Evolutionary conservation across 768 basidiomycete species (phyloP), one percentile per base, ranked within the genome.

Genomic region (Leccinum pellstonianum): DNA sequence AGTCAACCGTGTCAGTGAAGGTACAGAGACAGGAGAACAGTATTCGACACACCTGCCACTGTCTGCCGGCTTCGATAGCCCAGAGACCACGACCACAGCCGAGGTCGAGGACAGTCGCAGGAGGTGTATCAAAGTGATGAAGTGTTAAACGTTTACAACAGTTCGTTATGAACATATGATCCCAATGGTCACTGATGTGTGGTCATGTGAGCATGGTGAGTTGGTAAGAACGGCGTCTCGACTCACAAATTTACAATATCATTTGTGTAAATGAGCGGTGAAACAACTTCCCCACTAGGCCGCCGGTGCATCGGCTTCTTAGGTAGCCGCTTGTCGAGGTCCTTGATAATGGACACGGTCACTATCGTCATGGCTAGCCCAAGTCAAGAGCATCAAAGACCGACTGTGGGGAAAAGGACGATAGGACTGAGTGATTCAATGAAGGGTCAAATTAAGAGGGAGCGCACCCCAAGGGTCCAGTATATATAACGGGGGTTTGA

Each of bases 51-150:
- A 86, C 90, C 68, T 77, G 78, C 88, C 89, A 91, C 50, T 76
- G 73, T 64, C 79, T 83, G 3, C 85, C 88, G 5, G 87, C 87
- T 60, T 87, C 83, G 29, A 91, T 77, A 3, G 80, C 81, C 90
- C 90, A 92, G 54, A 80, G 79, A 1, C 90, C 90, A 49, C 77
- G 80, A 5, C 90, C 88, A 66, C 87, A 90, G 0, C 88, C 90
- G 9, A 92, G 72, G 66, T 90, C 88, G 11, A 92, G 81, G 0
- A 89, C 76, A 3, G 74, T 70, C 1, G 67, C 23, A 0, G 88
- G 90, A 3, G 83, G 80, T 0, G 65, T 67, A 8, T 78, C 74
- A 54, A 86, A 86, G 48, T 78, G 74, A 64, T 84, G 80, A 59
- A 85, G 77, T 0, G 88, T 85, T 33, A 87, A 66, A 19, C 79